phyloP scores from a whole-genome alignment of 352 stramenopile species.

The Lagenidium giganteum region DNA sequence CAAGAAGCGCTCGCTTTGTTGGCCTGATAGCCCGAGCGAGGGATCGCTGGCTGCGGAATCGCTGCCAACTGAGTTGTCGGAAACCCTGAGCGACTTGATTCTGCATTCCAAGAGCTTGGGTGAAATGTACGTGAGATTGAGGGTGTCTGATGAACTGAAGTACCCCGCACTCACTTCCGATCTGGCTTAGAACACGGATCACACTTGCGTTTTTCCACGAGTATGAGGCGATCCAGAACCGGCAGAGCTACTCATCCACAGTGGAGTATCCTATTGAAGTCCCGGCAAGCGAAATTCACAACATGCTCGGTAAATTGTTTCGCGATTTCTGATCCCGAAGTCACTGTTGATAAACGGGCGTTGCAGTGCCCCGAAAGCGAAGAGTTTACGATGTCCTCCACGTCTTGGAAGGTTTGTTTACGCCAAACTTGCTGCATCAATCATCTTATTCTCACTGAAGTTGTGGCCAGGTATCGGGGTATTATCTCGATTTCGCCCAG shows the following conservation, averaged over 20 bases:
- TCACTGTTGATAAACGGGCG: constrained; percentile 1
- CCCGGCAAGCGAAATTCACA: constrained; percentile 55
- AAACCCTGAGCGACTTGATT: too few species aligned
- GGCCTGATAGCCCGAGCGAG: too few species aligned
- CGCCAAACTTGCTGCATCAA: too few species aligned
- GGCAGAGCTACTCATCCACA: background rate
- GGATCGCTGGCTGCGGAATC: too few species aligned
- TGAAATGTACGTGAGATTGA: too few species aligned
- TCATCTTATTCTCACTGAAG: too few species aligned
- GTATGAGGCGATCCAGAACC: constrained; percentile 33
- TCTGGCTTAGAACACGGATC: constrained; percentile 33
- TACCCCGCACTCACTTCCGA: too few species aligned
- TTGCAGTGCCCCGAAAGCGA: constrained; percentile 58
- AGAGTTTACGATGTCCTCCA: constrained; percentile 76
- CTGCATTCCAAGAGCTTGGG: too few species aligned
- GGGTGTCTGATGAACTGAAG: too few species aligned
- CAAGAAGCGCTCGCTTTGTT: too few species aligned
- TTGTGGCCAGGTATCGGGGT: constrained; percentile 47
- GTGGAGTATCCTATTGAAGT: constrained; percentile 40
- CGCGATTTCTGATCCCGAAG: background rate
- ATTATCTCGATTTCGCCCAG: constrained; percentile 44
- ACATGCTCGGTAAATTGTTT: constrained; percentile 42
- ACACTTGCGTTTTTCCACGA: constrained; percentile 63
- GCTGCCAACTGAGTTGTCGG: too few species aligned
- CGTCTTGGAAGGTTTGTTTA: constrained; percentile 60